These are phyloP conservation scores for Jacaranda mimosifolia DNA, from an alignment of 257 asterid species.

Conservation along the genomic window DNA sequence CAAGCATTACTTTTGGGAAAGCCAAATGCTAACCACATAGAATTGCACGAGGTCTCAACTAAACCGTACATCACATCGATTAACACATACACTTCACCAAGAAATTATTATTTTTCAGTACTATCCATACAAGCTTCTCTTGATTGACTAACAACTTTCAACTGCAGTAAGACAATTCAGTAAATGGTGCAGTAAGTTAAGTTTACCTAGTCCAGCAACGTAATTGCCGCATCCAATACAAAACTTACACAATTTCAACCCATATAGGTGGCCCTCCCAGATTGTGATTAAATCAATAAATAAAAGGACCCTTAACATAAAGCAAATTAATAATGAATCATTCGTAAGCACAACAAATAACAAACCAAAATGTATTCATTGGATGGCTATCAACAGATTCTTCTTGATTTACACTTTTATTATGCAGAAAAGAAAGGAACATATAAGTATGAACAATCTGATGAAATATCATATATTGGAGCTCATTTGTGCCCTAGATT, in stretches of 20 bases:
- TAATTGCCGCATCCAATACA: conserved; percentile 16
- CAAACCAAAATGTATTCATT: conserved; percentile 3
- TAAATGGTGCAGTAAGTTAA: neutral
- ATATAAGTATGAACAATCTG: neutral
- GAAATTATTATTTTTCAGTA: neutral
- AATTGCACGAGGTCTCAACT: neutral
- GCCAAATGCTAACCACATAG: neutral
- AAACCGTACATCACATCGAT: neutral
- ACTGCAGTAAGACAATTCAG: conserved; percentile 1
- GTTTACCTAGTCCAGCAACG: conserved; percentile 10
- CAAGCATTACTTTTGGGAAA: neutral
- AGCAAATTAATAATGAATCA: neutral
- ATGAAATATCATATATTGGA: conserved; percentile 8
- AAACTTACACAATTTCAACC: neutral
- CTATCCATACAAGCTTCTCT: conserved; percentile 2
- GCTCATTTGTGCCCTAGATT: neutral
- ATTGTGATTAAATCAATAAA: conserved; percentile 1
- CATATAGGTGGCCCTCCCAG: neutral
- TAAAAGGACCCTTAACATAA: neutral
- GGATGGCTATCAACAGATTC: neutral
- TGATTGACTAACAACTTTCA: conserved; percentile 13
- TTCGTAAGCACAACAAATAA: neutral
- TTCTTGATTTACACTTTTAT: neutral
- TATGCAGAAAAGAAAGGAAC: neutral
- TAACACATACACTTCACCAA: neutral